Evolutionary conservation across 768 basidiomycete species (phyloP), one percentile per base, ranked within the genome.

Genomic region (Mycena kentingensis): DNA sequence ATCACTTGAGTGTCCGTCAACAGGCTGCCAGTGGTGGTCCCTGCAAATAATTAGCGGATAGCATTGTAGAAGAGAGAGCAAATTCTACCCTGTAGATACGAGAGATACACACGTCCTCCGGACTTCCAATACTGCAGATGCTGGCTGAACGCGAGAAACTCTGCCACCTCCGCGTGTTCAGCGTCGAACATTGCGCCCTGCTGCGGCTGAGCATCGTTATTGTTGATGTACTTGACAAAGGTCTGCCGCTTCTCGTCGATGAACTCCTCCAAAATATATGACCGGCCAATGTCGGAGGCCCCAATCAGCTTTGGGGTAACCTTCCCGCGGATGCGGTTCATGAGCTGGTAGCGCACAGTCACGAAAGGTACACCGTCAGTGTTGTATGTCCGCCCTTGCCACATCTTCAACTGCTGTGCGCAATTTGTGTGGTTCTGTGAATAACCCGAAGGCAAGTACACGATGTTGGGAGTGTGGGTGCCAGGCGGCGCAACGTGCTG

Each of bases 51-150:
- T 10, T 11, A 11, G 19, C 7, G 36, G n/a, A n/a, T n/a, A n/a
- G n/a, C n/a, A n/a, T n/a, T 37, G 11, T 18, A 37, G 36, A 37
- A 18, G 19, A 37, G 11, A 18, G 19, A 18, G 18, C 7, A 37
- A 12, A 19, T 6, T 10, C 6, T 32, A 56, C 52, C 62, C 52
- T 63, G 62, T 26, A 53, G 58, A 39, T 63, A 57, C 11, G 60
- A 55, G 3, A 63, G 29, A 26, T 59, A 63, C 0, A 49, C 54
- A 21, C 51, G n/a, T 12, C 47, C 52, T 3, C 27, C 26, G 2
- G 57, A 61, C 35, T 59, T 54, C 18, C 18, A 46, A 34, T 52
- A 59, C 34, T 63, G 60, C 8, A 59, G 28, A 39, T 63, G 60
- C 25, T 63, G 57, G 6, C 42, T 51, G 32, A 63, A 58, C 2